phyloP scores from a whole-genome alignment of 2,329 filamentous ascomycete genomes.

The Plectosphaerella cucumerina region DNA sequence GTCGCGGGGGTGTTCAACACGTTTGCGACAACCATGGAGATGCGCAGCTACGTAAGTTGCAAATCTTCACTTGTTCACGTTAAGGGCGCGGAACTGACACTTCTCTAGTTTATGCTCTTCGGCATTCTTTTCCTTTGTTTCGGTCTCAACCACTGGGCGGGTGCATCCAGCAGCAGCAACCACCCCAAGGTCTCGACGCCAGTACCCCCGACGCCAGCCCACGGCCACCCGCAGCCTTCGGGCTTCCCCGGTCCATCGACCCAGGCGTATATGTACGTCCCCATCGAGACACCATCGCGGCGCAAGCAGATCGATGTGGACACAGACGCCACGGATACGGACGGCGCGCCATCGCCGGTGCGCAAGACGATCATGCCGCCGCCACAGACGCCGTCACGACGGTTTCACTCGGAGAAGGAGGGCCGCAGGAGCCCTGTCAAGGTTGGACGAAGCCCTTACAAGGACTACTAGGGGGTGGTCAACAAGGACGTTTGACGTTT shows the following conservation, averaged over 20 bases:
- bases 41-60: conserved; percentile 61
- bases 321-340: conserved; percentile 47
- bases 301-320: conserved; percentile 32
- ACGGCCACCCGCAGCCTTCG: conserved; percentile 11
- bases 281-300: conserved; percentile 44
- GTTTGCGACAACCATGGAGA: conserved; percentile 85
- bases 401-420: conserved; percentile 45
- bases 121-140: conserved; percentile 43
- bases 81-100: conserved; percentile 8
- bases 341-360: conserved; percentile 39
- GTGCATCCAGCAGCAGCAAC: conserved; percentile 20
- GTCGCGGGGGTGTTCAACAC: conserved; percentile 92
- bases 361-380: conserved; percentile 36
- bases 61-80: too few species aligned
- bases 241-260: conserved; percentile 23
- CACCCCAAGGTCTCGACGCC: conserved; percentile 15
- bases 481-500: neutral
- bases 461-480: conserved; percentile 23
- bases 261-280: conserved; percentile 46
- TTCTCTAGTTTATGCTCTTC: conserved; percentile 44
- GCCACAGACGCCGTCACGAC: conserved; percentile 39
- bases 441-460: conserved; percentile 31
- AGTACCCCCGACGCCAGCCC: conserved; percentile 18
- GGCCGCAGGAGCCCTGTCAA: conserved; percentile 48
- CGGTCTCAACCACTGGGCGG: conserved; percentile 39